Percentiles rank a stretch among this genome's conserved stretches.
Evolutionary conservation across 202 grass and related monocot genomes (phyloP).

Genomic region (Sporobolus alterniflorus): DNA sequence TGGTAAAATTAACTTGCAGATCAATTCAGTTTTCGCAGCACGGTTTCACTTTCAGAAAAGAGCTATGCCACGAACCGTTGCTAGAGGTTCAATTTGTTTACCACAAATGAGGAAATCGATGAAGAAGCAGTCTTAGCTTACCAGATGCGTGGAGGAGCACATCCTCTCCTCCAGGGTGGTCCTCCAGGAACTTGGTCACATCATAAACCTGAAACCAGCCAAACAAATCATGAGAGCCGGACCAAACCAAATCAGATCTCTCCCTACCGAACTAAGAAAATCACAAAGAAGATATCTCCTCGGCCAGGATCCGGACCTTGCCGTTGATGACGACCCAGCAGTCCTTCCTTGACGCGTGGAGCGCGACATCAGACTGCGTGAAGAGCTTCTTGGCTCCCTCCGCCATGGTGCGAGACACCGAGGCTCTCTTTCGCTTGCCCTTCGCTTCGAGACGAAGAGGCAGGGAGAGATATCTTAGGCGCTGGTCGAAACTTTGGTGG

Average conservation of each 20-base stretch:
- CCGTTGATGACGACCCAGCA: slow-evolving; percentile 85
- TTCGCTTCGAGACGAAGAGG: background rate
- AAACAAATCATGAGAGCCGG: background rate
- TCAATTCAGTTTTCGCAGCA: background rate
- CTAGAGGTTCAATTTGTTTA: background rate
- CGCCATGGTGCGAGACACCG: slow-evolving; percentile 23
- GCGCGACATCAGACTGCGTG: slow-evolving; percentile 40
- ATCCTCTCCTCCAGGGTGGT: slow-evolving; percentile 90
- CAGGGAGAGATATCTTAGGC: background rate
- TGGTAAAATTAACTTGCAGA: background rate
- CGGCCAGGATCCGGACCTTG: slow-evolving; percentile 51
- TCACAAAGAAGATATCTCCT: background rate
- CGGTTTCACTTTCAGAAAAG: background rate
- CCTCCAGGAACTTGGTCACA: slow-evolving; percentile 88
- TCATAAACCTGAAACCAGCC: slow-evolving; percentile 74
- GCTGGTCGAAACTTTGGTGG: background rate
- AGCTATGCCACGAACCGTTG: background rate
- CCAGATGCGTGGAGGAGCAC: slow-evolving; percentile 86
- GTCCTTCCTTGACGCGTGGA: slow-evolving; percentile 67
- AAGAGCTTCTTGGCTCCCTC: slow-evolving; percentile 49
- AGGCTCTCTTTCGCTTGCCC: background rate
- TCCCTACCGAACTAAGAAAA: background rate
- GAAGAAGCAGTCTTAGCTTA: slow-evolving; percentile 32
- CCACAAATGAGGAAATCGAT: background rate
- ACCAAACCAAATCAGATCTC: slow-evolving; percentile 15